phyloP scores from a whole-genome alignment of 1,139 yeast species.

The Candida buenavistaensis region DNA sequence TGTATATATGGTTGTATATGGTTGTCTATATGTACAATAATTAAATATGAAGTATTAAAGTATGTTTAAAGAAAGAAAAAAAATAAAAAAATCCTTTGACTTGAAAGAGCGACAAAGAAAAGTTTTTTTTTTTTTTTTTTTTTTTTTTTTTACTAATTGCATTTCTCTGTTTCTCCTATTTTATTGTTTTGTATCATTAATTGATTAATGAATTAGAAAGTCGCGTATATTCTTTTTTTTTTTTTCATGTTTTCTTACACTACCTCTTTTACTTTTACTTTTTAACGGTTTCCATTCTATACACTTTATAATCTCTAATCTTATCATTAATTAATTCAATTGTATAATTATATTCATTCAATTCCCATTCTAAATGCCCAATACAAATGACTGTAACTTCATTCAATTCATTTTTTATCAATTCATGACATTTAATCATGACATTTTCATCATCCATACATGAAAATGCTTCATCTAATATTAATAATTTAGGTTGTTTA shows the following conservation, averaged over 20 bases:
- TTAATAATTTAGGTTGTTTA: constrained; percentile 72
- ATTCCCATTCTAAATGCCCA: constrained; percentile 68
- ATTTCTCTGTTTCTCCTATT: background rate
- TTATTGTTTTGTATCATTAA: background rate
- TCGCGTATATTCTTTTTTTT: background rate
- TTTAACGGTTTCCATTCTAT: constrained; percentile 11
- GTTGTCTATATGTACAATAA: too few relatives aligned
- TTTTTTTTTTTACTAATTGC: background rate
- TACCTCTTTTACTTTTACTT: too few relatives aligned
- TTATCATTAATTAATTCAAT: constrained; percentile 36
- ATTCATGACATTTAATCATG: constrained; percentile 62
- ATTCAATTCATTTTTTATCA: constrained; percentile 52
- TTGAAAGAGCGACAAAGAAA: too few relatives aligned
- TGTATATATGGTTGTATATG: too few relatives aligned
- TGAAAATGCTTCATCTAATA: constrained; percentile 90
- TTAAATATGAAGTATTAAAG: too few relatives aligned
- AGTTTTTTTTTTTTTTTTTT: background rate
- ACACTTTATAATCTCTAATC: constrained; percentile 24
- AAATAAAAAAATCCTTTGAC: too few relatives aligned
- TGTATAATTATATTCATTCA: constrained; percentile 36
- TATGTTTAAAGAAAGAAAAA: too few relatives aligned
- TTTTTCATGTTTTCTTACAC: background rate
- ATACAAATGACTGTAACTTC: constrained; percentile 72
- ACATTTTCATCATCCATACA: constrained; percentile 73
- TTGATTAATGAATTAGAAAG: too few relatives aligned